These are phyloP conservation scores for Hygrophorus russula DNA, from an alignment of 768 basidiomycete genomes.

Conservation along the genomic window DNA sequence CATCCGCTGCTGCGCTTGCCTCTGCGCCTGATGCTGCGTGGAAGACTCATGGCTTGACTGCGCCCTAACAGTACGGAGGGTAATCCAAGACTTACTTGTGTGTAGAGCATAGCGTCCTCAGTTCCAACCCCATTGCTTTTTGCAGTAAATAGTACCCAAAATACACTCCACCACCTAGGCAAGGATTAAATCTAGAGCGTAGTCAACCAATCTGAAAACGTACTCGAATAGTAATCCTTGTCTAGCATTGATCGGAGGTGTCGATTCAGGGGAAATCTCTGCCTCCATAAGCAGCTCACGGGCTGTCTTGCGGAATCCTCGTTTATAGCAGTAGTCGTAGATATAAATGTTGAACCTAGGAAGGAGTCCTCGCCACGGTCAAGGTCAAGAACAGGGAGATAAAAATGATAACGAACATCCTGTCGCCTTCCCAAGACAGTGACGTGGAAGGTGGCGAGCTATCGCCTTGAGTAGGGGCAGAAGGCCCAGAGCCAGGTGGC, in stretches of 20 bases:
- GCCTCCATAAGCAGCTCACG: conserved; percentile 56
- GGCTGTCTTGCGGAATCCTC: conserved; percentile 67
- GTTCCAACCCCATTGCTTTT: conserved; percentile 56
- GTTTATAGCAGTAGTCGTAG: conserved; percentile 74
- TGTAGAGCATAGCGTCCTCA: conserved; percentile 67
- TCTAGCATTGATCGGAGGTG: conserved; percentile 72
- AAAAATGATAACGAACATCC: conserved; percentile 43
- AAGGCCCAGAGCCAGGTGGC: conserved; percentile 13
- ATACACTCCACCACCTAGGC: conserved; percentile 79
- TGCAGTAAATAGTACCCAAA: conserved; percentile 77
- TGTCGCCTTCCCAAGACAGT: conserved; percentile 76
- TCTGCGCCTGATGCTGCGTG: conserved; percentile 19
- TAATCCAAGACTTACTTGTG: conserved; percentile 35
- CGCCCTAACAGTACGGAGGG: conserved; percentile 16
- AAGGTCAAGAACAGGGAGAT: conserved; percentile 6
- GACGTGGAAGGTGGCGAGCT: conserved; percentile 10
- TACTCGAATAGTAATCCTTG: conserved; percentile 81
- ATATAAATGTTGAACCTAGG: conserved; percentile 85
- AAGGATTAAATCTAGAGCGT: conserved; percentile 4
- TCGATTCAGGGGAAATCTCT: conserved; percentile 46
- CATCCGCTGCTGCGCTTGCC: conserved; percentile 17
- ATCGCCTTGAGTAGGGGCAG: conserved; percentile 13
- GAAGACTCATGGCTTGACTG: background rate
- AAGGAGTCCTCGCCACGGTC: conserved; percentile 1
- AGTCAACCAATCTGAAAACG: conserved; percentile 17